Conservation (phyloP, 2,329 filamentous ascomycete species). For the Botryosphaeria dothidea region DNA sequence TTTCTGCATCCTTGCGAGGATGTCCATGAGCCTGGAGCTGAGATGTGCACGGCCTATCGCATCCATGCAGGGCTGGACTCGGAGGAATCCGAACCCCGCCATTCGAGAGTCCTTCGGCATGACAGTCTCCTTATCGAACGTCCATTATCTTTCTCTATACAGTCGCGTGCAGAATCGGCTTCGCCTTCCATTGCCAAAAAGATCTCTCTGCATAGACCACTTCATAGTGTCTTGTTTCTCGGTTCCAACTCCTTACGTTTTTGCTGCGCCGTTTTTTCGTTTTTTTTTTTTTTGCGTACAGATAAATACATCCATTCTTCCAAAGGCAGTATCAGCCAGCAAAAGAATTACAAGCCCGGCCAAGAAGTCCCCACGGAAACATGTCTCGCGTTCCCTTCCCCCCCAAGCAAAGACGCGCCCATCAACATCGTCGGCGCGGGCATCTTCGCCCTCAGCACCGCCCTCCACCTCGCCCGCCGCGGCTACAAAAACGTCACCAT, state of each 20-base stretch:
- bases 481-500: conserved; percentile 53
- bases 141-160: background rate
- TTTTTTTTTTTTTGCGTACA: background rate
- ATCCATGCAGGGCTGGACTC: background rate
- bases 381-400: background rate
- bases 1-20: background rate
- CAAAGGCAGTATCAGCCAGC: background rate
- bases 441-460: conserved; percentile 54
- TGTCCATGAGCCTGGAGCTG: background rate
- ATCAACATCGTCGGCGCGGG: conserved; percentile 51
- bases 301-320: background rate
- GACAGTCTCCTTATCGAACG: background rate
- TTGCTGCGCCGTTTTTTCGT: background rate
- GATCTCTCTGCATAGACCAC: background rate
- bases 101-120: background rate
- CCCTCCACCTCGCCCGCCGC: conserved; percentile 50
- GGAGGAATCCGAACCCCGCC: background rate
- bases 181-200: background rate
- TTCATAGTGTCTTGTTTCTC: background rate
- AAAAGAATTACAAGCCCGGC: background rate
- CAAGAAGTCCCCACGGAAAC: background rate
- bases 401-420: conserved; percentile 19
- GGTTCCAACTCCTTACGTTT: background rate
- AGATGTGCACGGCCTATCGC: background rate
- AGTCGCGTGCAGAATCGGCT: background rate